Conservation (phyloP, 352 stramenopile genomes). For the Globisporangium nodosum region DNA sequence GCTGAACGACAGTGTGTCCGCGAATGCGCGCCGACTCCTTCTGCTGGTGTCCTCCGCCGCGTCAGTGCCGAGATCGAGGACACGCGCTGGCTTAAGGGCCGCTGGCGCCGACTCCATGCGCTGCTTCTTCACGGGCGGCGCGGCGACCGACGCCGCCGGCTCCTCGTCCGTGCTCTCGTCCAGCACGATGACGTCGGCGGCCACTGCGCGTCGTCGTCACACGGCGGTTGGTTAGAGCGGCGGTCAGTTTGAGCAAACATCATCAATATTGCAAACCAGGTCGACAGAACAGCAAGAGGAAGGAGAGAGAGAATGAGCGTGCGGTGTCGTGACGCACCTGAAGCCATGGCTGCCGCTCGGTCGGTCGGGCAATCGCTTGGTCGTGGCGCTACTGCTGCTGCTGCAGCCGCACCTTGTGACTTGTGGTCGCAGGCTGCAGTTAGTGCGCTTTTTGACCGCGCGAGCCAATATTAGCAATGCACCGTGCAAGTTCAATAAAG, state of each 20-base stretch:
- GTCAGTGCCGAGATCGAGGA: no score
- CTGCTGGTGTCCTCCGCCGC: background rate
- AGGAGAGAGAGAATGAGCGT: background rate
- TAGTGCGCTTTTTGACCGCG: background rate
- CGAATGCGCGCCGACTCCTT: constrained; percentile 20
- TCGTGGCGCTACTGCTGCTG: no score
- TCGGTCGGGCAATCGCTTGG: no score
- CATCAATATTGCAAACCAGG: background rate
- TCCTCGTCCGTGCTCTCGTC: constrained; percentile 51
- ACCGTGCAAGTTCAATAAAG: background rate
- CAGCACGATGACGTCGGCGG: constrained; percentile 34
- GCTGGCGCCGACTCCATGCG: background rate
- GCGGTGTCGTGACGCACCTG: background rate
- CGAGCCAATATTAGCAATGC: background rate
- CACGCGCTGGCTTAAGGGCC: background rate
- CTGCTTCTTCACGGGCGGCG: constrained; percentile 9
- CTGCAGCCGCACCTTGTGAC: no score
- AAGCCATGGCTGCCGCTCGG: background rate
- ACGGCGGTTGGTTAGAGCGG: background rate
- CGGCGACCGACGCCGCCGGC: background rate
- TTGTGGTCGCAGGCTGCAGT: no score
- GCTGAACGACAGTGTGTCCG: constrained; percentile 44
- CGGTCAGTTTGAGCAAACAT: background rate
- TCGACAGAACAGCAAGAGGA: background rate
- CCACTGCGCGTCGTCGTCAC: background rate